Evolutionary conservation across 441 rosid species (phyloP).

Genomic region (Mallotus japonicus): DNA sequence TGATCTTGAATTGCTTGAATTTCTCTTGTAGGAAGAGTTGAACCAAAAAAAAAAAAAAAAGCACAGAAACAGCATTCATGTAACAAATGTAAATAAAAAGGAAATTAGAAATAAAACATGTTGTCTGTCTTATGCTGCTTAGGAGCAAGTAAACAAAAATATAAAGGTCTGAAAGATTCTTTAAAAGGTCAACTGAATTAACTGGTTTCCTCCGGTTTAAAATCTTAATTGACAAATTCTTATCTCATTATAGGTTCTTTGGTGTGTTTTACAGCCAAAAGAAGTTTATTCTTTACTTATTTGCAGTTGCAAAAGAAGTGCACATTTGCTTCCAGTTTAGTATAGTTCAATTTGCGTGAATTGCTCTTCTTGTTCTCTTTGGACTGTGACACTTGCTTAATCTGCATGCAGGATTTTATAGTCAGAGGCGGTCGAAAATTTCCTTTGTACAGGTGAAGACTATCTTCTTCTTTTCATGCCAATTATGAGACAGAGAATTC

Average conservation of each 20-base stretch:
- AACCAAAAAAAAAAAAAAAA: not conserved
- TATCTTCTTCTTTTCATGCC: not conserved
- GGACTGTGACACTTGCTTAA: constrained; percentile 15
- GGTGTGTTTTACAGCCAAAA: too few species aligned
- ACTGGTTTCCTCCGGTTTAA: not conserved
- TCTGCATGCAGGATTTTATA: constrained; percentile 62
- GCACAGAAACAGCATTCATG: too few species aligned
- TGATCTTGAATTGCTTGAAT: not conserved
- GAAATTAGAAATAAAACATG: not conserved
- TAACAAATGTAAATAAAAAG: too few species aligned
- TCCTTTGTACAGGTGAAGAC: constrained; percentile 75
- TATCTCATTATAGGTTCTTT: too few species aligned
- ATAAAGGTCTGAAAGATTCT: not conserved
- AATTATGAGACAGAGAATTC: not conserved
- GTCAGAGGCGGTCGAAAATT: constrained; percentile 71
- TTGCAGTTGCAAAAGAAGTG: not conserved
- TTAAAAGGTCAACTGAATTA: not conserved
- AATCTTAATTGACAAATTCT: not conserved
- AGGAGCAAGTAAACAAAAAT: not conserved
- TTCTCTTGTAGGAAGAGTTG: not conserved
- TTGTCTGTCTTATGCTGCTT: not conserved
- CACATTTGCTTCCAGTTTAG: not conserved
- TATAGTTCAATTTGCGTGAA: not conserved
- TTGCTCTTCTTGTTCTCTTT: not conserved
- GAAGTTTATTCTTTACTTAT: not conserved